Evolutionary conservation across 2,329 filamentous ascomycete genomes (phyloP).

Genomic region (Claviceps humidiphila): DNA sequence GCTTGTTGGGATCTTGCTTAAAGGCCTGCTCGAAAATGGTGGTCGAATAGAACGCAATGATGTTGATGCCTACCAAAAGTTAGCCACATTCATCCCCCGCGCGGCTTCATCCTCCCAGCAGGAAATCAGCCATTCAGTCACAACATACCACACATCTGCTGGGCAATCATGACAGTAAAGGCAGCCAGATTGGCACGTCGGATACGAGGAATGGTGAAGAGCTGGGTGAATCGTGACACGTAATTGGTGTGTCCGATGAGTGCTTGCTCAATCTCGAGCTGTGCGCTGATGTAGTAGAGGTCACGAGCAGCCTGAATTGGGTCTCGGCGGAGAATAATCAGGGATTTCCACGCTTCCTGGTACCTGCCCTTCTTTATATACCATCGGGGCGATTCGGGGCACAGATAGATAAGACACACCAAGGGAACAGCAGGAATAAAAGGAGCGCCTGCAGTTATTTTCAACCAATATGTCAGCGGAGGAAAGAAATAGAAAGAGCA

Average conservation of each 20-base stretch:
- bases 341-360: conserved; percentile 43
- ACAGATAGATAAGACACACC: conserved; percentile 41
- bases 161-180: conserved; percentile 67
- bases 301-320: conserved; percentile 45
- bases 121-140: not conserved
- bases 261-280: conserved; percentile 28
- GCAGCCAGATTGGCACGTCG: conserved; percentile 62
- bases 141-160: conserved; percentile 47
- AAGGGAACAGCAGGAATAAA: conserved; percentile 45
- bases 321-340: conserved; percentile 36
- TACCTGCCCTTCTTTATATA: conserved; percentile 52
- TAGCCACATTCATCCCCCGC: not conserved
- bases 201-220: conserved; percentile 55
- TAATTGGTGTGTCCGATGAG: conserved; percentile 25
- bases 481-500: accelerated
- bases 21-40: conserved; percentile 47
- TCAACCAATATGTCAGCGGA: not conserved
- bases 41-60: conserved; percentile 62
- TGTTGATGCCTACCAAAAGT: conserved; percentile 37
- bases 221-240: conserved; percentile 39
- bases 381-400: conserved; percentile 52
- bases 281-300: conserved; percentile 39
- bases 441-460: conserved; percentile 28
- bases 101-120: not conserved
- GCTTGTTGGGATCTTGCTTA: conserved; percentile 22